Conservation (phyloP, 306 rosid genomes). For the Alnus glutinosa region DNA sequence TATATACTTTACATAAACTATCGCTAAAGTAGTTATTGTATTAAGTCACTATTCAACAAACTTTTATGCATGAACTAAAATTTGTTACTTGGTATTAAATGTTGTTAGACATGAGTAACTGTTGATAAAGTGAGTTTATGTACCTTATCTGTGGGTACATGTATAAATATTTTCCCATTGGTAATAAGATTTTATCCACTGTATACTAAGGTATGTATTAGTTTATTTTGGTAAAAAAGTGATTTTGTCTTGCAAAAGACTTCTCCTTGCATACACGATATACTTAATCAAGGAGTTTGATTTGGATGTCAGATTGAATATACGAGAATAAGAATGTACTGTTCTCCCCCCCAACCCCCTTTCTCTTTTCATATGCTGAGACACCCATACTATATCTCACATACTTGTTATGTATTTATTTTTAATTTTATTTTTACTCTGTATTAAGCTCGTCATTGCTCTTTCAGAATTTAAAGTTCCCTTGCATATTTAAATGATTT, state of each 20-base stretch:
- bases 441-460: background rate
- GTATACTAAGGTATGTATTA: background rate
- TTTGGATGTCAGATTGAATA: background rate
- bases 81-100: background rate
- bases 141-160: background rate
- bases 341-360: background rate
- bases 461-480: conserved; percentile 9
- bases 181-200: background rate
- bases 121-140: background rate
- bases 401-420: background rate
- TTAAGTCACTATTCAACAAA: background rate
- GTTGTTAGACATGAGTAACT: background rate
- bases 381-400: background rate
- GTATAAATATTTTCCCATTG: background rate
- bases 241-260: background rate
- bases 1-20: background rate
- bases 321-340: background rate
- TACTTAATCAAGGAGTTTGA: background rate
- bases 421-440: conserved; percentile 8
- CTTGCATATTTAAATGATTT: conserved; percentile 19
- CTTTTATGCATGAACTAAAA: background rate
- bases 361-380: background rate
- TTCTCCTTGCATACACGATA: background rate
- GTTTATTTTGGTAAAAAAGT: background rate
- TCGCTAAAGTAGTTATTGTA: background rate